Conservation (phyloP, 768 basidiomycete genomes). For the Phanerochaete carnosa region DNA sequence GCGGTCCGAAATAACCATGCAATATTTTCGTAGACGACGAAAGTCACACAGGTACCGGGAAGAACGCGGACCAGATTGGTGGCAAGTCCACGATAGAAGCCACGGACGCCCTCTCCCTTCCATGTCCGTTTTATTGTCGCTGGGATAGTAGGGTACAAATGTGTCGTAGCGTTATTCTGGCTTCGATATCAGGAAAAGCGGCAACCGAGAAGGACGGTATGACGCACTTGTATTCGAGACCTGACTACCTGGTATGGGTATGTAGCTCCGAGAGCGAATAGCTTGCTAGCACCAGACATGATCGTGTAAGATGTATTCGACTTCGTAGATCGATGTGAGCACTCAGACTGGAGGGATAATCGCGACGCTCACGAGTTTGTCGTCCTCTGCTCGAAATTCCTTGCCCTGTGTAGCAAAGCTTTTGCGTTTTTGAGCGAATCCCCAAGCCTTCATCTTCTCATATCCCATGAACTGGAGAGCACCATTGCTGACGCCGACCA, state of each 20-base stretch:
- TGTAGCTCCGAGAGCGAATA: conserved; percentile 77
- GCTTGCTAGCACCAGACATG: conserved; percentile 90
- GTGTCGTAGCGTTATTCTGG: conserved; percentile 64
- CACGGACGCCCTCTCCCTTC: conserved; percentile 71
- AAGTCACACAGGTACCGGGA: conserved; percentile 96
- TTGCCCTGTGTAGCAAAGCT: conserved; percentile 58
- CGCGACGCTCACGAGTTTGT: conserved; percentile 72
- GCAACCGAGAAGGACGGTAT: background rate
- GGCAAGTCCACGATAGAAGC: conserved; percentile 94
- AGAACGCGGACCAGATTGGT: conserved; percentile 93
- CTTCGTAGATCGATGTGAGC: conserved; percentile 36
- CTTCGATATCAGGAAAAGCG: background rate
- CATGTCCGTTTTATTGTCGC: conserved; percentile 79
- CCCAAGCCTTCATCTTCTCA: conserved; percentile 92
- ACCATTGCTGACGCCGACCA: conserved; percentile 92
- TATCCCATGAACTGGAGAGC: conserved; percentile 96
- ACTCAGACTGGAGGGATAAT: background rate
- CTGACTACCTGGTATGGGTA: conserved; percentile 98
- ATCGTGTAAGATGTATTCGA: conserved; percentile 88
- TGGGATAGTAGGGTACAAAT: conserved; percentile 80
- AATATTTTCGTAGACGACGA: conserved; percentile 94
- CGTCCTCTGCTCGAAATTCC: conserved; percentile 67
- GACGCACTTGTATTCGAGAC: conserved; percentile 82
- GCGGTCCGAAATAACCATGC: conserved; percentile 76
- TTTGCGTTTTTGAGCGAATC: conserved; percentile 73